Base-by-base conservation (phyloP, 129 eudicot genomes). In the Cynara cardunculus region DNA sequence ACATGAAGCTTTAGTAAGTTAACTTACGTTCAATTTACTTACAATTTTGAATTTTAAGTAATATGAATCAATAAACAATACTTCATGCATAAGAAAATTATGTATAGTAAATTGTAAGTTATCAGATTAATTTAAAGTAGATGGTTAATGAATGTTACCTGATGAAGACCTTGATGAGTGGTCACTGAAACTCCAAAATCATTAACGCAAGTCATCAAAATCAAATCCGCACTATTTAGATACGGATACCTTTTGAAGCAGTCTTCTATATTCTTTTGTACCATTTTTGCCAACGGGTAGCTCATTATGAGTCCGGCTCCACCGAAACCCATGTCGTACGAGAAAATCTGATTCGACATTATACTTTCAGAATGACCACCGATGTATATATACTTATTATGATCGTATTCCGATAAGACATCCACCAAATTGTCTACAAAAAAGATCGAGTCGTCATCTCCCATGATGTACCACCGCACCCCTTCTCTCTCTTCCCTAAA, bases 271-370 rank as follows among this genome's bases (percentile, higher is more conserved):
- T 89, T 80, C 56, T 80, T 62, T n/a, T 53, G 85, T 77, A 89
- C 70, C 8, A 79, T 88, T 64, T 73, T 82, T 2, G 85, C 89
- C 84, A 89, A 70, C 16, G 89, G 82, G 25, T 82, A 89, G 37
- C 93, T 87, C 74, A 89, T 11, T 13, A 82, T 78, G n/a, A 87
- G 72, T 69, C 93, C 93, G 3, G 82, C 90, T 7, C 92, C 92
- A 18, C 92, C 92, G 65, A 84, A 89, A 16, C 81, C 92, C 78
- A 81, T 84, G 9, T 84, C 76, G 66, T 81, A 89, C 0, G 88
- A 86, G 59, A 41, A 86, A 76, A 79, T 35, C n/a, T 24, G 71
- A 76, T 89, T 86, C 6, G 92, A 86, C 31, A 64, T 10, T 2
- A 84, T 53, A 65, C 79, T 69, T 72, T 89, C 92, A 1, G 92